Evolutionary conservation across 164 flowering plant genomes (phyloP).

Genomic region (Euptelea pleiosperma): DNA sequence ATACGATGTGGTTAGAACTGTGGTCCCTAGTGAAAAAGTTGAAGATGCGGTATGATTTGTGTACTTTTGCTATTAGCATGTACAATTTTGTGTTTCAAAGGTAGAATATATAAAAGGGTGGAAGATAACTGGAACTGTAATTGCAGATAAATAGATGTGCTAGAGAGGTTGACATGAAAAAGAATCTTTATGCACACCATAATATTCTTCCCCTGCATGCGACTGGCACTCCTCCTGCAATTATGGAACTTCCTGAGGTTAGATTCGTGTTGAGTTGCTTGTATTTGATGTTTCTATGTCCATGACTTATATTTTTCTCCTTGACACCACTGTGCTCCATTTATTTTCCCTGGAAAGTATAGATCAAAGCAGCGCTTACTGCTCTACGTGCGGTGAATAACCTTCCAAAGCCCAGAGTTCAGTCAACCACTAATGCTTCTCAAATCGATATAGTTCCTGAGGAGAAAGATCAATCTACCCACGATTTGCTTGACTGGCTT

Average conservation of each 20-base stretch:
- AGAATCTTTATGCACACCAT: conserved; percentile 61
- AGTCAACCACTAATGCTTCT: conserved; percentile 14
- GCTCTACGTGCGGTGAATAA: conserved; percentile 63
- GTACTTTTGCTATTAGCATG: neutral
- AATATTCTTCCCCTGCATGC: conserved; percentile 88
- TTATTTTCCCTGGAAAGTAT: conserved; percentile 6
- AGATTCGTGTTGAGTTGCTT: conserved; percentile 11
- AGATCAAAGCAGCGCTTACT: conserved; percentile 84
- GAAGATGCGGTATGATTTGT: conserved; percentile 58
- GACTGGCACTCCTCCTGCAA: conserved; percentile 66
- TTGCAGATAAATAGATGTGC: conserved; percentile 66
- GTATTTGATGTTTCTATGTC: neutral
- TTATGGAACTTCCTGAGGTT: conserved; percentile 98
- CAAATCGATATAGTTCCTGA: conserved; percentile 21
- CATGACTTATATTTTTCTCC: neutral
- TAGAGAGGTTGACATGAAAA: conserved; percentile 64
- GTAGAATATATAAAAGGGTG: neutral
- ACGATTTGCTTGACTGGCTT: conserved; percentile 95
- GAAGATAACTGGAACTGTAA: conserved; percentile 6
- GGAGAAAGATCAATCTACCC: conserved; percentile 43
- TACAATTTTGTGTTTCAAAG: conserved; percentile 2
- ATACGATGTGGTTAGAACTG: conserved; percentile 75
- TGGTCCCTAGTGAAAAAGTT: conserved; percentile 53
- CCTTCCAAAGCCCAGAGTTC: conserved; percentile 56
- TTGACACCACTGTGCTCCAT: neutral